Conservation (phyloP, 306 rosid species). For the Fragaria iinumae region DNA sequence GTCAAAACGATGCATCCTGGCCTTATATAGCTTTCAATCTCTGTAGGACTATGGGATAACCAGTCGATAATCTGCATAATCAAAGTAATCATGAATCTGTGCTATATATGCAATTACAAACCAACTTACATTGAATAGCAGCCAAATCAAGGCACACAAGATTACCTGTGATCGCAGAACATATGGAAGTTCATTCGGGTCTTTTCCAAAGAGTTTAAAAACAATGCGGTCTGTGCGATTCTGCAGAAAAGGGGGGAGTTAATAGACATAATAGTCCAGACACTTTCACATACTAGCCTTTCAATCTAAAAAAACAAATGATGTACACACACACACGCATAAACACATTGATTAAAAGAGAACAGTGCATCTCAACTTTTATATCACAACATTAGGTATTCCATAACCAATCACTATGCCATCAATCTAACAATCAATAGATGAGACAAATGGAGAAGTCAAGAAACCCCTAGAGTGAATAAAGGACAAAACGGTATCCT, state of each 20-base stretch:
- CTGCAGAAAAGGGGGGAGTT: constrained; percentile 37
- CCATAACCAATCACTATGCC: constrained; percentile 1
- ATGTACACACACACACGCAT: background rate
- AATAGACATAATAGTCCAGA: constrained; percentile 11
- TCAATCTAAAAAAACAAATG: background rate
- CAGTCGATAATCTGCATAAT: constrained; percentile 57
- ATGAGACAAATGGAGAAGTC: background rate
- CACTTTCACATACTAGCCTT: constrained; percentile 6
- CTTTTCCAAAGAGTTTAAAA: constrained; percentile 91
- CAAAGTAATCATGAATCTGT: constrained; percentile 22
- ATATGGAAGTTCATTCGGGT: constrained; percentile 69
- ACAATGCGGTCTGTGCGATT: constrained; percentile 86
- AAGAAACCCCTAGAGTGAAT: background rate
- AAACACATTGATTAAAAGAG: background rate
- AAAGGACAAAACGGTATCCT: background rate
- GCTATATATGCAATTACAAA: constrained; percentile 24
- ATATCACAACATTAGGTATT: background rate
- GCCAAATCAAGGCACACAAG: constrained; percentile 20
- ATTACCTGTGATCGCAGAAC: constrained; percentile 74
- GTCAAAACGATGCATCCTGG: constrained; percentile 84
- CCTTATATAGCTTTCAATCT: constrained; percentile 82
- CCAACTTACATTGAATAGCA: constrained; percentile 16
- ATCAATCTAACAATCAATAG: background rate
- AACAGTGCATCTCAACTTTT: background rate
- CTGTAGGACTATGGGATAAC: constrained; percentile 77